Evolutionary conservation across 1,139 yeast genomes (phyloP).

Genomic region (Pichia sp.): DNA sequence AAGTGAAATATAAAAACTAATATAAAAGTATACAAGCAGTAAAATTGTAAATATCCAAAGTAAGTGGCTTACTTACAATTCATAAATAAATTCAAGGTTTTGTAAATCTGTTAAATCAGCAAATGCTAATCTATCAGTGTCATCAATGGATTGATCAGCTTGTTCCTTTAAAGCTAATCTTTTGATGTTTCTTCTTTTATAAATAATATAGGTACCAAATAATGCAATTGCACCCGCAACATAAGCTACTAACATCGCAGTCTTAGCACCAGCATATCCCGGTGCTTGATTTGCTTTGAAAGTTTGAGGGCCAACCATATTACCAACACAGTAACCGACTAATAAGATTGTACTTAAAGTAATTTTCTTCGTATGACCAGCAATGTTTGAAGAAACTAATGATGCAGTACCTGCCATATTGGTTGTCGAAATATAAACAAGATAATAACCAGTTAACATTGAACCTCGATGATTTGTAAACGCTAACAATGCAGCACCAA

Average conservation of each 20-base stretch:
- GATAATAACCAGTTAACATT: slow-evolving; percentile 39
- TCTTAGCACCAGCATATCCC: slow-evolving; percentile 36
- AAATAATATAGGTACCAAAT: slow-evolving; percentile 14
- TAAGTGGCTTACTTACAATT: neutral
- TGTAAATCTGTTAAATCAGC: slow-evolving; percentile 45
- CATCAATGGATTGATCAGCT: slow-evolving; percentile 14
- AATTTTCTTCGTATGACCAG: slow-evolving; percentile 39
- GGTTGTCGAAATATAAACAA: slow-evolving; percentile 28
- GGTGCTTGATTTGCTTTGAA: slow-evolving; percentile 40
- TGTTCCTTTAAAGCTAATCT: slow-evolving; percentile 15
- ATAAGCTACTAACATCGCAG: slow-evolving; percentile 25
- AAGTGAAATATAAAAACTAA: neutral
- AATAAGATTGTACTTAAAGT: slow-evolving; percentile 52
- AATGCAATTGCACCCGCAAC: slow-evolving; percentile 17
- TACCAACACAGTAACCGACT: slow-evolving; percentile 55
- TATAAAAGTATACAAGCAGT: neutral
- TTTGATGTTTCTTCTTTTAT: slow-evolving; percentile 21
- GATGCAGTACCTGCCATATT: slow-evolving; percentile 30
- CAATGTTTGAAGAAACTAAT: slow-evolving; percentile 42
- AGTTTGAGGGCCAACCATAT: slow-evolving; percentile 51
- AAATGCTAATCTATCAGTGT: slow-evolving; percentile 38
- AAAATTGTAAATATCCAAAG: neutral
- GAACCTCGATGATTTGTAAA: slow-evolving; percentile 26
- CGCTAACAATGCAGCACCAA: slow-evolving; percentile 13
- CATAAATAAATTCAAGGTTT: slow-evolving; percentile 40